Evolutionary conservation across 805 yeast species (phyloP).

Genomic region (Metschnikowia drakensbergensis): DNA sequence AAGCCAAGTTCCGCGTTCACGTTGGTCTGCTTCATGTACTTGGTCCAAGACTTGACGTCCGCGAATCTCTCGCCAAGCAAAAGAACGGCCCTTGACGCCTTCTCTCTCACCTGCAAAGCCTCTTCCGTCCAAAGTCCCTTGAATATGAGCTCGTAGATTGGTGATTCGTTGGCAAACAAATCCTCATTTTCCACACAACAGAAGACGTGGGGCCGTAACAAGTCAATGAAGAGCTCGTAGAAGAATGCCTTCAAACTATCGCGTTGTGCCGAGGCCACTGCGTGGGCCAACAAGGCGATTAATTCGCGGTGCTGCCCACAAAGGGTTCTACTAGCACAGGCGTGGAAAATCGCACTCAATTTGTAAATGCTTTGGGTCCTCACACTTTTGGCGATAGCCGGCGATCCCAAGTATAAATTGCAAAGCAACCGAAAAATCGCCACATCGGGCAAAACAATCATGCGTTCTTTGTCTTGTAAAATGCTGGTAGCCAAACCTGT

Average conservation of each 20-base stretch:
- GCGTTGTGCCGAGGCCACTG: conserved; percentile 12
- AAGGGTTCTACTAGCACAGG: conserved; percentile 11
- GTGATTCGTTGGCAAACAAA: conserved; percentile 13
- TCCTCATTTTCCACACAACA: conserved; percentile 18
- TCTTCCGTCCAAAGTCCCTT: conserved; percentile 17
- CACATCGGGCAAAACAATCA: conserved; percentile 6
- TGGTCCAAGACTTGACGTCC: conserved; percentile 14
- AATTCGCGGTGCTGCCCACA: conserved; percentile 14
- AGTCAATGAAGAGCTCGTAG: conserved; percentile 14
- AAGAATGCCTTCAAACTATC: conserved; percentile 12
- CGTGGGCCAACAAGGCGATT: conserved; percentile 11
- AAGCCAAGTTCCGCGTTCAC: conserved; percentile 7
- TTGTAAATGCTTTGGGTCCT: conserved; percentile 9
- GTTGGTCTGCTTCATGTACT: conserved; percentile 11
- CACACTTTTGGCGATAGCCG: conserved; percentile 9
- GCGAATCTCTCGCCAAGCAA: conserved; percentile 12
- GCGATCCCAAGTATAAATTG: conserved; percentile 15
- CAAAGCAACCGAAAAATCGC: conserved; percentile 14
- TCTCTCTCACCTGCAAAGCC: conserved; percentile 10
- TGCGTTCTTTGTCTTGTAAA: not conserved
- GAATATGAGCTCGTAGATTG: conserved; percentile 13
- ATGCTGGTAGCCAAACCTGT: conserved; percentile 1
- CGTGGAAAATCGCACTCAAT: conserved; percentile 11
- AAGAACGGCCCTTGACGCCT: conserved; percentile 9
- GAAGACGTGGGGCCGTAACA: conserved; percentile 12